phyloP scores from a whole-genome alignment of 176 grass and related monocot species.

The Eleusine indica region DNA sequence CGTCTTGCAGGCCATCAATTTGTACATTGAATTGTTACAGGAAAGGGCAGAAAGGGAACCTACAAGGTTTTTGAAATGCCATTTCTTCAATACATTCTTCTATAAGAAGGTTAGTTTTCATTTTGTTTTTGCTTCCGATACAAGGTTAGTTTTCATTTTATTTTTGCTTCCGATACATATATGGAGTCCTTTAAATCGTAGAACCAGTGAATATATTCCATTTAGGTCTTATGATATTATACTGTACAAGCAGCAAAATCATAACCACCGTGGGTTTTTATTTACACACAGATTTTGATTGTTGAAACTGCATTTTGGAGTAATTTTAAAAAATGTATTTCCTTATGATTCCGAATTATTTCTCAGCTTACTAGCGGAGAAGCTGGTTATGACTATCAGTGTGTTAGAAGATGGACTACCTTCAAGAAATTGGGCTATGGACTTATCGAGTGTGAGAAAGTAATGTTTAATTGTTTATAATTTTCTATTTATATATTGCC shows the following conservation, averaged over 20 bases:
- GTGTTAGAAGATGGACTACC: conserved; percentile 91
- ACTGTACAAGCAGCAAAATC: background rate
- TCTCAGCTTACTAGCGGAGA: conserved; percentile 60
- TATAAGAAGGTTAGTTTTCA: conserved; percentile 62
- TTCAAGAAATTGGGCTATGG: conserved; percentile 73
- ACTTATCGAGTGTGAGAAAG: conserved; percentile 76
- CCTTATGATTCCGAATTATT: conserved; percentile 31
- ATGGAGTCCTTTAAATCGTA: background rate
- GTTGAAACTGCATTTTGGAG: background rate
- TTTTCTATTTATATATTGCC: background rate
- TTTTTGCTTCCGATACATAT: background rate
- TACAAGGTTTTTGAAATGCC: conserved; percentile 66
- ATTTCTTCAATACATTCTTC: conserved; percentile 95
- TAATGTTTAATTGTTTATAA: conserved; percentile 22
- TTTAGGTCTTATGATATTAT: background rate
- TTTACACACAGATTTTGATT: background rate
- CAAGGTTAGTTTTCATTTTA: conserved; percentile 41
- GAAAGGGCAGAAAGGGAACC: conserved; percentile 78
- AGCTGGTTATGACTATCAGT: conserved; percentile 68
- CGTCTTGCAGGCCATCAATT: conserved; percentile 72
- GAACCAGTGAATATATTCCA: background rate
- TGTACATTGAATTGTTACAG: conserved; percentile 83
- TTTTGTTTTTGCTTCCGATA: conserved; percentile 4
- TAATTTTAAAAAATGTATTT: background rate
- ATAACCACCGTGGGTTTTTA: background rate